phyloP scores from a whole-genome alignment of 2,329 filamentous ascomycete species.

The Karstenula rhodostoma region DNA sequence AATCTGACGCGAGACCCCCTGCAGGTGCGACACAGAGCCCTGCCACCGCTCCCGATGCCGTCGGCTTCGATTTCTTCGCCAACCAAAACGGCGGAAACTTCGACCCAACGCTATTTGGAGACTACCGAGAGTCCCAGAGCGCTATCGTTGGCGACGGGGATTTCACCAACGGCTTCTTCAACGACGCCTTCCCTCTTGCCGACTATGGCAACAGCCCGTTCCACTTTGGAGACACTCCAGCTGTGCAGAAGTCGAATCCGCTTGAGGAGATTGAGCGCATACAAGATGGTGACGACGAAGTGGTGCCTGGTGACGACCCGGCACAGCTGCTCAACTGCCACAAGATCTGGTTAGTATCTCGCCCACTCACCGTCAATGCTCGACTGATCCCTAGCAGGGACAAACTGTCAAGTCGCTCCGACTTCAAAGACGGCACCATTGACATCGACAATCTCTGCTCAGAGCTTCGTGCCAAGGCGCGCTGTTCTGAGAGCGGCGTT shows the following conservation, averaged over 20 bases:
- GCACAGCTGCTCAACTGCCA: constrained; percentile 80
- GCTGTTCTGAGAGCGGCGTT: constrained; percentile 89
- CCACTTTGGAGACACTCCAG: constrained; percentile 66
- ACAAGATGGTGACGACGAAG: constrained; percentile 73
- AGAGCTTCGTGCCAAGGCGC: constrained; percentile 93
- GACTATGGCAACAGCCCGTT: constrained; percentile 86
- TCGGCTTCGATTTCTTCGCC: constrained; percentile 75
- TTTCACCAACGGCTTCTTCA: constrained; percentile 73
- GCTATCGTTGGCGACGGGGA: constrained; percentile 74
- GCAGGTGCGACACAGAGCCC: constrained; percentile 47
- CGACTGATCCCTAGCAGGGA: constrained; percentile 72
- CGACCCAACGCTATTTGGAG: constrained; percentile 88
- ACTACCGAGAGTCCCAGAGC: constrained; percentile 90
- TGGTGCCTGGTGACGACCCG: constrained; percentile 67
- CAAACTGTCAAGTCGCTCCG: constrained; percentile 84
- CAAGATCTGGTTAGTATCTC: constrained; percentile 82
- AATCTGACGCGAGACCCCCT: constrained; percentile 52
- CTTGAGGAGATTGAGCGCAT: constrained; percentile 80
- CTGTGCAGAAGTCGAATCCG: constrained; percentile 66
- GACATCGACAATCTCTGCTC: constrained; percentile 93
- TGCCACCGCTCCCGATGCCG: constrained; percentile 33
- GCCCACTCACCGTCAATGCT: constrained; percentile 8
- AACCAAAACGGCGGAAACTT: constrained; percentile 87
- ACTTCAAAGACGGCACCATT: constrained; percentile 88
- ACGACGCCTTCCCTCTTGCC: constrained; percentile 77